Conservation (phyloP, 108 stramenopile species). For the Nitzschia sp. region DNA sequence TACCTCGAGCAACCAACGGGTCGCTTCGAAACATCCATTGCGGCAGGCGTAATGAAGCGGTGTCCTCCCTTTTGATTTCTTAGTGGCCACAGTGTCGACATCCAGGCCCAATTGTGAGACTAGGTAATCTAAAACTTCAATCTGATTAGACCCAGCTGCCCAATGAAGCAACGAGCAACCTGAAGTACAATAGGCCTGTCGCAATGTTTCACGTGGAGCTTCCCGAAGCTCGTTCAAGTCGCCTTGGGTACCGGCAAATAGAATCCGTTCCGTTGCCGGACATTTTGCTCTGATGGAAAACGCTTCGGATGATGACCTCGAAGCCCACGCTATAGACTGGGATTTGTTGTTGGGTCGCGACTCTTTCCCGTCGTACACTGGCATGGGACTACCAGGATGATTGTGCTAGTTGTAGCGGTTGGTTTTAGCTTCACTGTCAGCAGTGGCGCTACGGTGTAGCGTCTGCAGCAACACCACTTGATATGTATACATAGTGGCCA, state of each 20-base stretch:
- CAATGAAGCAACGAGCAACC: constrained; percentile 78
- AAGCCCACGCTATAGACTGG: too few species aligned
- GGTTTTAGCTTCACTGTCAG: too few species aligned
- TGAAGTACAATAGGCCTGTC: constrained; percentile 23
- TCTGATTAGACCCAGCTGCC: constrained; percentile 67
- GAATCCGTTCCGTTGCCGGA: not conserved
- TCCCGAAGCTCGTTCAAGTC: constrained; percentile 11
- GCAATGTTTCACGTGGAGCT: not conserved
- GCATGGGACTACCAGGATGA: too few species aligned
- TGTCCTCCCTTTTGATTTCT: constrained; percentile 60
- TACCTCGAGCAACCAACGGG: constrained; percentile 42
- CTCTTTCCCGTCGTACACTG: too few species aligned
- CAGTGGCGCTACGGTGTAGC: too few species aligned
- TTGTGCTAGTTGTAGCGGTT: too few species aligned
- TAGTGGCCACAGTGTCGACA: constrained; percentile 13
- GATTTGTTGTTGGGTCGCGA: too few species aligned
- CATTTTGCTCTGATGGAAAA: too few species aligned
- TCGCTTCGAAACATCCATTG: constrained; percentile 64
- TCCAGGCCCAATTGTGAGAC: constrained; percentile 11
- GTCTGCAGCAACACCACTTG: too few species aligned
- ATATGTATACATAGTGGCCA: too few species aligned
- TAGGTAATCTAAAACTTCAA: constrained; percentile 31
- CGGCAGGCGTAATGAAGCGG: constrained; percentile 83
- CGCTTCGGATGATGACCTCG: too few species aligned
- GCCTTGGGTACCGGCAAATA: constrained; percentile 35